These are phyloP conservation scores for Starmerella davenportii DNA, from an alignment of 805 yeast species.

Conservation along the genomic window DNA sequence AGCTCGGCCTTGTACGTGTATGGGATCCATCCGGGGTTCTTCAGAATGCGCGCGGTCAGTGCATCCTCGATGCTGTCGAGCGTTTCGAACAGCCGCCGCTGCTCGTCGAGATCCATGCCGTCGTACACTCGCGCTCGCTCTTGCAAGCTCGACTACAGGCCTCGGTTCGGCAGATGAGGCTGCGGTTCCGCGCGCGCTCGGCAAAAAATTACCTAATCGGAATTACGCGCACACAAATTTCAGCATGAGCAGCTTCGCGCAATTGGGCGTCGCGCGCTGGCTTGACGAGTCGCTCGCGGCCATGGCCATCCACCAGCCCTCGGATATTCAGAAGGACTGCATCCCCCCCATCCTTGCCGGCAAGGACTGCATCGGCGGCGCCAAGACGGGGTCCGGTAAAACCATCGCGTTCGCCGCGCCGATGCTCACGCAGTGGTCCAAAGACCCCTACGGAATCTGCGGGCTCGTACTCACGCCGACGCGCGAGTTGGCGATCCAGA, in stretches of 20 bases:
- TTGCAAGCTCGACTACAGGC: too few relatives aligned
- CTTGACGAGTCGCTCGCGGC: constrained; percentile 59
- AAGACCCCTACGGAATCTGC: constrained; percentile 82
- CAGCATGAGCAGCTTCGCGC: constrained; percentile 26
- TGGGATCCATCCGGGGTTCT: constrained; percentile 3
- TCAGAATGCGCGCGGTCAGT: constrained; percentile 37
- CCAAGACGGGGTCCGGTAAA: constrained; percentile 95
- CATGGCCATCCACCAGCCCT: constrained; percentile 70
- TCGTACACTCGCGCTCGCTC: too few relatives aligned
- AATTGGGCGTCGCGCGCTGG: constrained; percentile 73
- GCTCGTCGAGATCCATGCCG: constrained; percentile 15
- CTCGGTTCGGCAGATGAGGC: too few relatives aligned
- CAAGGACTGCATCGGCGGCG: constrained; percentile 92
- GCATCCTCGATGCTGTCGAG: constrained; percentile 56
- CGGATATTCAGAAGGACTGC: constrained; percentile 72
- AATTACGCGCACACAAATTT: background rate
- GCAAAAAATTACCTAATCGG: background rate
- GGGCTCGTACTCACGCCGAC: constrained; percentile 78
- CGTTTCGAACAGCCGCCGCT: constrained; percentile 27
- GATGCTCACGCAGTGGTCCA: constrained; percentile 84
- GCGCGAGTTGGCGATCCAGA: constrained; percentile 86
- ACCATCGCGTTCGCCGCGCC: constrained; percentile 98
- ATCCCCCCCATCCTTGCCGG: constrained; percentile 75
- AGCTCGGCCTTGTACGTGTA: background rate
- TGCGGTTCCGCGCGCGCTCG: too few relatives aligned